These are phyloP conservation scores for Arctostaphylos glauca DNA, from an alignment of 148 eudicot genomes.

Conservation along the genomic window DNA sequence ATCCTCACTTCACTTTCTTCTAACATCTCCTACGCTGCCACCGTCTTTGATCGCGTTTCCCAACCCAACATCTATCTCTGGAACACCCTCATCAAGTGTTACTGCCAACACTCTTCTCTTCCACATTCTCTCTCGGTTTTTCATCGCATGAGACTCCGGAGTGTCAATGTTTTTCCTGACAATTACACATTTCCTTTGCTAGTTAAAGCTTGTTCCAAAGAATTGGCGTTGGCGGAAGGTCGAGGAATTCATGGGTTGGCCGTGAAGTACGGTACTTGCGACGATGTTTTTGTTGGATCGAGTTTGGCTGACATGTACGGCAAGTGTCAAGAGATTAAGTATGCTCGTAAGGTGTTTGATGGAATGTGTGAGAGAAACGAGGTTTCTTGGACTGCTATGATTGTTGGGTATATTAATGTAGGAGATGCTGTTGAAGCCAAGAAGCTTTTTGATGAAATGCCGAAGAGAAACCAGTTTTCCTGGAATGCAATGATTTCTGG, in stretches of 20 bases:
- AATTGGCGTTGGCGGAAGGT: constrained; percentile 32
- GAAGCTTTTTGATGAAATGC: constrained; percentile 60
- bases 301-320: constrained; percentile 76
- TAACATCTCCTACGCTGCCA: constrained; percentile 31
- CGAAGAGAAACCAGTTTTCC: constrained; percentile 37
- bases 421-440: constrained; percentile 45
- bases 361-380: constrained; percentile 62
- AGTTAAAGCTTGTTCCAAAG: constrained; percentile 45
- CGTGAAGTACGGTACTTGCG: constrained; percentile 39
- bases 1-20: constrained; percentile 28
- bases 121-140: constrained; percentile 29
- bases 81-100: constrained; percentile 47
- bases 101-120: constrained; percentile 31
- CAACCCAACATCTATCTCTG: constrained; percentile 47
- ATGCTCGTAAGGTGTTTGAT: constrained; percentile 58
- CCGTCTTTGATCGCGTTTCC: constrained; percentile 35
- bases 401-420: constrained; percentile 41
- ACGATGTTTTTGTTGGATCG: constrained; percentile 56
- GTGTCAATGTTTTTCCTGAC: constrained; percentile 34
- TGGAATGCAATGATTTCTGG: constrained; percentile 67
- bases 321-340: constrained; percentile 39
- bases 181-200: constrained; percentile 54
- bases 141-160: constrained; percentile 26
- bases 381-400: constrained; percentile 69
- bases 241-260: constrained; percentile 49